Conservation (phyloP, 345 rosid genomes). For the Camelina laxa region DNA sequence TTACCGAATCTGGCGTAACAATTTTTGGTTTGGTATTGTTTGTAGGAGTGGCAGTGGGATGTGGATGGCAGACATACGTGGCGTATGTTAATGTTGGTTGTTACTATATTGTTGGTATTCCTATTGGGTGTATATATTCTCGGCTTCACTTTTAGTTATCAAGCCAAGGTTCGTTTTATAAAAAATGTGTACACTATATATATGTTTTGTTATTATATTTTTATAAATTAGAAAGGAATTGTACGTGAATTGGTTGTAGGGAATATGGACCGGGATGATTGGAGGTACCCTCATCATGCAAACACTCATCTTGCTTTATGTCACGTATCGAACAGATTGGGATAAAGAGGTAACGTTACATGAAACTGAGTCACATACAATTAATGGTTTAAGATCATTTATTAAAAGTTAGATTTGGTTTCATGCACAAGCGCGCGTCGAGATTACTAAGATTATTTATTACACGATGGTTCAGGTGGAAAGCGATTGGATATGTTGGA, state of each 20-base stretch:
- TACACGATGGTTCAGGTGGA: slow-evolving; percentile 54
- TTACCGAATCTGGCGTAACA: background rate
- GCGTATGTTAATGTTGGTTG: slow-evolving; percentile 71
- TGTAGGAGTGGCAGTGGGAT: slow-evolving; percentile 77
- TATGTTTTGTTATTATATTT: too few species aligned
- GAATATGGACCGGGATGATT: slow-evolving; percentile 71
- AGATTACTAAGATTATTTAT: background rate
- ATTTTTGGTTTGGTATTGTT: slow-evolving; percentile 6
- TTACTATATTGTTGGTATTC: slow-evolving; percentile 64
- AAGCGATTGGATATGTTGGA: slow-evolving; percentile 69
- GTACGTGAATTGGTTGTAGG: slow-evolving; percentile 39
- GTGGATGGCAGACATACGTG: slow-evolving; percentile 79
- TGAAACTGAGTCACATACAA: background rate
- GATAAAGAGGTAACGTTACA: slow-evolving; percentile 50
- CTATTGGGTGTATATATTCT: slow-evolving; percentile 59
- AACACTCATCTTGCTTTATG: slow-evolving; percentile 56
- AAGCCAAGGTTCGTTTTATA: slow-evolving; percentile 52
- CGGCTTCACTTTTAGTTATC: slow-evolving; percentile 59
- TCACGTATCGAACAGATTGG: slow-evolving; percentile 62
- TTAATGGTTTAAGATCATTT: background rate
- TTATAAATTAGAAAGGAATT: too few species aligned
- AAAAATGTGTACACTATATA: too few species aligned
- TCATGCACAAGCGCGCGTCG: background rate
- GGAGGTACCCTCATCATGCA: slow-evolving; percentile 62
- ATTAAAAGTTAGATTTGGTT: background rate